These are phyloP conservation scores for Phytopythium delawarense DNA, from an alignment of 352 stramenopile genomes.

Conservation along the genomic window DNA sequence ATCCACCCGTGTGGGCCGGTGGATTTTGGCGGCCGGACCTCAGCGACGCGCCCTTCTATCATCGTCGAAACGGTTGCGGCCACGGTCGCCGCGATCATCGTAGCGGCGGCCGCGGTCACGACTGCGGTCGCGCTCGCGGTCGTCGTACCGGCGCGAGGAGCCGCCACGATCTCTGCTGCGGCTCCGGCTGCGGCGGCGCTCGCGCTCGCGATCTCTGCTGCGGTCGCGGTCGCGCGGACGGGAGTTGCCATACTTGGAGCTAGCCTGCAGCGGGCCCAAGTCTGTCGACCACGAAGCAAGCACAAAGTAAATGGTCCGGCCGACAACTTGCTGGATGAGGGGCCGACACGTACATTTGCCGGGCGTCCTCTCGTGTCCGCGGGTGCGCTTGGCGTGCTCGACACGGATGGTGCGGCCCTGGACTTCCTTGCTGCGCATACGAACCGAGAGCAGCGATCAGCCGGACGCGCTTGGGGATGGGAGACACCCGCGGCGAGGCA, in stretches of 20 bases:
- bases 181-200: slow-evolving; percentile 31
- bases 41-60: slow-evolving; percentile 31
- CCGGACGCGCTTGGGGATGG: not conserved
- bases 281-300: slow-evolving; percentile 25
- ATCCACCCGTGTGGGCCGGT: slow-evolving; percentile 13
- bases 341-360: slow-evolving; percentile 57
- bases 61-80: slow-evolving; percentile 37
- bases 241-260: slow-evolving; percentile 58
- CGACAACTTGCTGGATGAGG: not conserved
- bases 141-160: slow-evolving; percentile 36
- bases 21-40: not conserved
- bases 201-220: slow-evolving; percentile 34
- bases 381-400: slow-evolving; percentile 76
- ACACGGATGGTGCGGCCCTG: slow-evolving; percentile 68
- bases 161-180: slow-evolving; percentile 41
- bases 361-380: slow-evolving; percentile 80
- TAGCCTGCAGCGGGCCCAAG: slow-evolving; percentile 64
- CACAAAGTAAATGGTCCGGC: not conserved
- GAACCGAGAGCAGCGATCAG: slow-evolving; percentile 3
- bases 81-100: slow-evolving; percentile 47
- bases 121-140: slow-evolving; percentile 33
- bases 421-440: slow-evolving; percentile 58
- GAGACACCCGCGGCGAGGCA: not conserved
- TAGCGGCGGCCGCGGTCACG: slow-evolving; percentile 36
- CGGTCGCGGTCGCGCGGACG: not conserved